Evolutionary conservation across 345 rosid species (phyloP), one percentile per base, ranked within the genome.

Genomic region (Boechera divaricarpa): DNA sequence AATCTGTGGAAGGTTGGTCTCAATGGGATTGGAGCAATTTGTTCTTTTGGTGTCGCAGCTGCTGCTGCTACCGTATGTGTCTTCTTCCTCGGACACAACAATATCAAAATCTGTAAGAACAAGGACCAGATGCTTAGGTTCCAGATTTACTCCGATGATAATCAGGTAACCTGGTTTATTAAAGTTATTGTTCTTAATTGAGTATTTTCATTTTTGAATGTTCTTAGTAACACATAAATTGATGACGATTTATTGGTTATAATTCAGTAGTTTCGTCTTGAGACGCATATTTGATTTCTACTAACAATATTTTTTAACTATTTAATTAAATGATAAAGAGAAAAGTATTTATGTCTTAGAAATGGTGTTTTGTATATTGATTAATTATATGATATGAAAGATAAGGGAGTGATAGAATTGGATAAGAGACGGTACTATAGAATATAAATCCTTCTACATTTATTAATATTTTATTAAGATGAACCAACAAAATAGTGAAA

Each of bases 1-100:
- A 88, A 89, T 57, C 13, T 94, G 1, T 88, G 98, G 97, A 92
- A 91, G 74, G 80, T 84, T 92, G 83, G 98, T 81, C 82, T 89
- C 36, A 88, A 81, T 51, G 97, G 99, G 52, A 82, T 95, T 67
- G 96, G 98, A 76, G 91, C 99, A 6, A 84, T 95, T 53, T 95
- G 98, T 64, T 88, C 98, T 2, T 91, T 95, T 18, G 98, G 98
- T n/a, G 83, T 87, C 71, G 98, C 99, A 52, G 98, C 98, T 16
- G 97, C 94, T 49, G 96, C 97, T 47, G 97, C 96, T 42, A 88
- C 97, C n/a, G 64, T 91, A 6, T 89, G 91, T 62, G 81, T 89
- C 67, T 61, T 92, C 79, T 70, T 92, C 33, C 42, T 90, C 18
- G 92, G 97, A 6, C 85, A 81, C 79, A 92, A 75, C 56, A 90